Conservation (phyloP, 495 filamentous ascomycete genomes). For the Thozetella sp. region DNA sequence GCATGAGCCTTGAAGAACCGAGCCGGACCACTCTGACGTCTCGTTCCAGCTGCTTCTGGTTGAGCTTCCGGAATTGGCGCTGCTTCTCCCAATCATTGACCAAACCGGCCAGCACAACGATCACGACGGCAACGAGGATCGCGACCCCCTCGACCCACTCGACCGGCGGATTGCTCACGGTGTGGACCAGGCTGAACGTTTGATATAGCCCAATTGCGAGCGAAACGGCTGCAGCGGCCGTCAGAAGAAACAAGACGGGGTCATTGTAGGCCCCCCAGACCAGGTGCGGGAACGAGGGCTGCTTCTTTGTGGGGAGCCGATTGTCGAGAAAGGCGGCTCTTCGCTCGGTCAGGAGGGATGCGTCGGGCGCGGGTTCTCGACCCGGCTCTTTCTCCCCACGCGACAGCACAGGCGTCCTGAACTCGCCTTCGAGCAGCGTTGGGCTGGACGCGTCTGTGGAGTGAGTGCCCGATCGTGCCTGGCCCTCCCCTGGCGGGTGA, state of each 20-base stretch:
- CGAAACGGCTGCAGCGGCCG: slow-evolving; percentile 77
- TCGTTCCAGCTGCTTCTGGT: slow-evolving; percentile 70
- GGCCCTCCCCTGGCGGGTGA: no score
- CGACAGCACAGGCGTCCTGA: no score
- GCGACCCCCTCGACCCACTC: slow-evolving; percentile 81
- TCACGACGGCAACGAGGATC: slow-evolving; percentile 70
- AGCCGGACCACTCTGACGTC: slow-evolving; percentile 75
- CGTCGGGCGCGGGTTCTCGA: no score
- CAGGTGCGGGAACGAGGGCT: no score
- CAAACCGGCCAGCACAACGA: slow-evolving; percentile 69
- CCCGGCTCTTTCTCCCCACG: no score
- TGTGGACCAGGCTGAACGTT: slow-evolving; percentile 44
- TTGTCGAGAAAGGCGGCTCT: no score
- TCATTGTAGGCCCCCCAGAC: slow-evolving; percentile 86
- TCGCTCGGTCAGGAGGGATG: no score
- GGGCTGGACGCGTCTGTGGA: no score
- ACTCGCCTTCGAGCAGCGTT: no score
- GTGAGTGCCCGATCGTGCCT: no score
- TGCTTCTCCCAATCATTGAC: slow-evolving; percentile 76
- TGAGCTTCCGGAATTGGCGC: slow-evolving; percentile 68
- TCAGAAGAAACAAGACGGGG: slow-evolving; percentile 79
- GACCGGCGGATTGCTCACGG: slow-evolving; percentile 53
- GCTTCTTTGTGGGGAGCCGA: no score
- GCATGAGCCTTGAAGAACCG: slow-evolving; percentile 75
- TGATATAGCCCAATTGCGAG: slow-evolving; percentile 76